Evolutionary conservation across 225 moss, liverwort and hornwort genomes (phyloP), one percentile per base, ranked within the genome.

Genomic region (Physcomitrellopsis africana): DNA sequence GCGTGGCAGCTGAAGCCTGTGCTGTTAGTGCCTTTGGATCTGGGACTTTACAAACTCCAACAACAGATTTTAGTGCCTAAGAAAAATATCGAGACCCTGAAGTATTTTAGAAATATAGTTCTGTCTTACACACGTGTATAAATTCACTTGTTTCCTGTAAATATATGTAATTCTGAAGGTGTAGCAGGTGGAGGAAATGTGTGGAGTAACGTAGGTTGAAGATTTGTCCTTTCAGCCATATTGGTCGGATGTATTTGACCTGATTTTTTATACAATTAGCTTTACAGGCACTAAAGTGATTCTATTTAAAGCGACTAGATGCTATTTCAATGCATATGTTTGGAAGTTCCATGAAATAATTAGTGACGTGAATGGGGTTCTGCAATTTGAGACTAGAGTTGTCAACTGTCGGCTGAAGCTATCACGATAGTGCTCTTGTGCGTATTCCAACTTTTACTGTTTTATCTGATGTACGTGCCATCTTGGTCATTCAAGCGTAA

Each of bases 61-160:
- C 80, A 14, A 60, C 77, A 66, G 93, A 86, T 54, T 93, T 91
- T 52, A 91, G 93, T 74, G 93, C 93, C 3, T 93, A 89, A 53
- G 12, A 67, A 20, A 48, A 59, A 14, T 8, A 9, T 29, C 20
- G 16, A 20, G 20, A 19, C 51, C 20, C 20, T 51, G 51, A 54
- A 24, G 26, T 43, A 11, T 1, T 24, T 62, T 17, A 15, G 29
- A 29, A 10, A 56, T 4, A 45, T 45, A 26, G 46, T 65, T 14
- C 48, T 72, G 49, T 61, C 48, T 49, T 19, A 19, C 66, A 15
- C 20, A 32, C 12, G 26, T 58, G 67, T 75, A 67, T 48, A 47
- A 10, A 19, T 47, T 47, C 19, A 67, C 27, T 45, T 46, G 42
- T 26, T 26, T 24, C 44, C 10, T 67, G 75, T 48, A 67, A 9